Conservation (phyloP, 208 protist species). For the Acanthamoeba divionensis region DNA sequence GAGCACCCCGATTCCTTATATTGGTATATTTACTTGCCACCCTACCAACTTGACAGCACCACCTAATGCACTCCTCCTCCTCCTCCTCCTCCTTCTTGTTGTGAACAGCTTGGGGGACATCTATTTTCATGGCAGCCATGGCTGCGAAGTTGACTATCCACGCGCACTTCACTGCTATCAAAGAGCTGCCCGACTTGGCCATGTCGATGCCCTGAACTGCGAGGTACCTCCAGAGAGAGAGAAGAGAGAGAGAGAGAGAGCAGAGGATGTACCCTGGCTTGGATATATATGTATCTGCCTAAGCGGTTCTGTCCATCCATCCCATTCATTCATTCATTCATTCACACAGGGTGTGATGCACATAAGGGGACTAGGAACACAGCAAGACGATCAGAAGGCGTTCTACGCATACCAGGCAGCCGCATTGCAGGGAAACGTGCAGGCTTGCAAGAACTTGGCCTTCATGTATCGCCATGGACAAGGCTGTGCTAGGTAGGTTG, state of each 20-base stretch:
- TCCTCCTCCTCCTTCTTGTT: background rate
- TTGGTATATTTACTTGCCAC: background rate
- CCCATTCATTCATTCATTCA: background rate
- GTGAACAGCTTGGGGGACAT: background rate
- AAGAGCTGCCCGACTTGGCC: background rate
- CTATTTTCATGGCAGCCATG: background rate
- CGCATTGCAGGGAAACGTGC: background rate
- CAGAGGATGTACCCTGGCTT: too few relatives aligned
- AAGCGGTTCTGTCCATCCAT: background rate
- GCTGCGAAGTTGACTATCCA: background rate
- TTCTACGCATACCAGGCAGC: conserved; percentile 39
- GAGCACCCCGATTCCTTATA: background rate
- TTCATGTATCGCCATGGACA: background rate
- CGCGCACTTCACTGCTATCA: background rate
- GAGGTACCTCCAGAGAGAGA: background rate
- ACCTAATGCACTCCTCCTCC: background rate
- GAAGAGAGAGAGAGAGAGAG: too few relatives aligned
- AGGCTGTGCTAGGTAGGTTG: background rate
- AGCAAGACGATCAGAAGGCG: conserved; percentile 3
- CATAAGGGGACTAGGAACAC: background rate
- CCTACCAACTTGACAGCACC: background rate
- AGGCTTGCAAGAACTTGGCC: background rate
- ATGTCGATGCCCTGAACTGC: background rate
- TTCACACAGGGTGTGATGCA: conserved; percentile 8
- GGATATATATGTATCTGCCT: too few relatives aligned